Base-by-base conservation (phyloP, 2,329 filamentous ascomycete species). In the Penicillium crustosum region DNA sequence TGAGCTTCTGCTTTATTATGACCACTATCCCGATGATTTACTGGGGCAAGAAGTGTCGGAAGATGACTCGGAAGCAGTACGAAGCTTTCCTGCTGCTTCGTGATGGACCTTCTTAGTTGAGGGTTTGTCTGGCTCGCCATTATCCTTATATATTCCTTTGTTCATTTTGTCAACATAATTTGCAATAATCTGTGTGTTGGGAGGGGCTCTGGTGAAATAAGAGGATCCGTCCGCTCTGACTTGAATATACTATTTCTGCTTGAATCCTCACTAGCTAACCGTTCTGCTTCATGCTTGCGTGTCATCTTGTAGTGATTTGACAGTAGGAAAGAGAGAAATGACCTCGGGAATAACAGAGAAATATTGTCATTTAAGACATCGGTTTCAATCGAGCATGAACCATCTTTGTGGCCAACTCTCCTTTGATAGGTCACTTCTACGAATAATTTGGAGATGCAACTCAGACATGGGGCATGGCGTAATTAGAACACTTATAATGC, bases 11-110 rank as follows among this genome's bases (percentile, higher is more conserved):
- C 19, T 79, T 82, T 45, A 75, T 84, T 48, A 75, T 79, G 69
- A 71, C 77, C 6, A 83, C 81, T 1, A 63, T 81, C 38, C 81
- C 82, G 1, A 84, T 85, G 82, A 81, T 82, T 47, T 68, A 79
- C 15, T 84, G 75, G 72, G 82, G 82, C 2, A 85, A 84, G 71
- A 66, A 64, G 3, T 78, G 75, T 48, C 73, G 82, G 15, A 71
- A 77, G 21, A 78, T 78, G 79, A 84, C 82, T 4, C 70, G 76
- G 49, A 66, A 67, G 21, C 70, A 78, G 53, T 83, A 83, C 58
- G 64, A 75, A 49, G 73, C 75, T 27, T 83, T 82, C 61, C 66
- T 83, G 31, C 75, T 75, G 55, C 78, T 81, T 61, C 75, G 81
- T 31, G 81, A 82, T 62, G 61, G 61, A 21, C 55, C 55, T 31